phyloP scores from a whole-genome alignment of 2,329 filamentous ascomycete species.

The Arthrobotrys sinensis region DNA sequence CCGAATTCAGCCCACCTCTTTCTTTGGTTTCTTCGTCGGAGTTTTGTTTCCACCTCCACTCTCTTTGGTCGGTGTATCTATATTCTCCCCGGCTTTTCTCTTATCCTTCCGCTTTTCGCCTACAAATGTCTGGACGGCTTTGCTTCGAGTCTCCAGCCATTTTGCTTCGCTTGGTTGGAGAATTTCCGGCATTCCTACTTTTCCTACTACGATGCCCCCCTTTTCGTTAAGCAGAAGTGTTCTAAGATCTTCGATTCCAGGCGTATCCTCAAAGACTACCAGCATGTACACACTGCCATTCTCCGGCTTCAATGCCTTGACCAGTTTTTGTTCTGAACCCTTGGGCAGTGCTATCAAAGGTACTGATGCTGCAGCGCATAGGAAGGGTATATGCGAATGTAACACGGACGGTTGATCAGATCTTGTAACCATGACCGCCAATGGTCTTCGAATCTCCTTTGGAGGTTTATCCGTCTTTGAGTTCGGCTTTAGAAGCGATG shows the following conservation, averaged over 20 bases:
- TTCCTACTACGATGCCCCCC: slow-evolving; percentile 10
- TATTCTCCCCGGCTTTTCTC: slow-evolving; percentile 7
- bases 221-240: slow-evolving; percentile 13
- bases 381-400: slow-evolving; percentile 74
- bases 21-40: slow-evolving; percentile 25
- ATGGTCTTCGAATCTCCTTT: slow-evolving; percentile 60
- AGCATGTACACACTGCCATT: slow-evolving; percentile 66
- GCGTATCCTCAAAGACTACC: slow-evolving; percentile 25
- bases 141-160: slow-evolving; percentile 41
- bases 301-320: slow-evolving; percentile 71
- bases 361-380: slow-evolving; percentile 72
- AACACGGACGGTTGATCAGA: slow-evolving; percentile 74
- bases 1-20: slow-evolving; percentile 16
- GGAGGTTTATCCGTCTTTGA: too few relatives aligned
- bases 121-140: slow-evolving; percentile 34
- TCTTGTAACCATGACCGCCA: slow-evolving; percentile 74
- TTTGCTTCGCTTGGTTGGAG: slow-evolving; percentile 8
- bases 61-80: background rate
- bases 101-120: slow-evolving; percentile 32
- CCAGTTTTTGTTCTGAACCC: slow-evolving; percentile 74
- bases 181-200: slow-evolving; percentile 33
- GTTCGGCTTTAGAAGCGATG: slow-evolving; percentile 10
- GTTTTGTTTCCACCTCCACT: background rate
- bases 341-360: slow-evolving; percentile 76
- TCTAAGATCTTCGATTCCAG: background rate